Base-by-base conservation (phyloP, 106 monocot species). In the Agapanthus africanus region DNA sequence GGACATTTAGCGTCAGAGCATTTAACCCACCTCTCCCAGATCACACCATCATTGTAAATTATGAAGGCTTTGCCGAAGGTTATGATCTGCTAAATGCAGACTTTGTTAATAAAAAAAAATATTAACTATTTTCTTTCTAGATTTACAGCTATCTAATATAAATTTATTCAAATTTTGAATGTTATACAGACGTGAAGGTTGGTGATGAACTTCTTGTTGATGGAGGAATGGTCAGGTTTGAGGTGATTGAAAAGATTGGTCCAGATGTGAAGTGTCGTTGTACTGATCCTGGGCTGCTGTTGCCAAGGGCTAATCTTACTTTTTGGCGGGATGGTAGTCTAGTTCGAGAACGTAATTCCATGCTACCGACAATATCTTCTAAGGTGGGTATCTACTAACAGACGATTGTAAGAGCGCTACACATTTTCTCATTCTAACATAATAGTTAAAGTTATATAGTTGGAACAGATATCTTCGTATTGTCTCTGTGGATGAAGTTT, bases 21-120 rank as follows among this genome's bases (percentile, higher is more conserved):
- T 90, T 91, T 57, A 87, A 74, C 52, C 81, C 82, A 54, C 78
- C 87, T 72, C 81, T 90, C 32, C 97, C 97, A 50, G 97, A 99
- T 23, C 76, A 65, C 42, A 99, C 97, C 39, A 85, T 91, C 56
- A 79, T 71, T 78, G 97, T 99, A 37, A 99, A 87, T 68, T 92
- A 99, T 67, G 97, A 87, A 47, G 97, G 97, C 37, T 99, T 99
- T 79, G 88, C 97, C 56, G 97, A 99, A 91, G 97, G 97, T 95
- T 35, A 35, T 61, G 15, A 28, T 18, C 26, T 7, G 7, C 11
- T 27, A 66, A 7, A 40, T 39, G 15, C 11, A 39, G 1, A 22
- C 65, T 39, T 30, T 27, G 26, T 28, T 35, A 18, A 32, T 61
- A 35, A 16, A 30, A 61, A 32, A 2, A 61, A 35, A 13, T 19